Evolutionary conservation across 495 filamentous ascomycete genomes (phyloP), one percentile per base, ranked within the genome.

Genomic region (Penicillium alfredii): DNA sequence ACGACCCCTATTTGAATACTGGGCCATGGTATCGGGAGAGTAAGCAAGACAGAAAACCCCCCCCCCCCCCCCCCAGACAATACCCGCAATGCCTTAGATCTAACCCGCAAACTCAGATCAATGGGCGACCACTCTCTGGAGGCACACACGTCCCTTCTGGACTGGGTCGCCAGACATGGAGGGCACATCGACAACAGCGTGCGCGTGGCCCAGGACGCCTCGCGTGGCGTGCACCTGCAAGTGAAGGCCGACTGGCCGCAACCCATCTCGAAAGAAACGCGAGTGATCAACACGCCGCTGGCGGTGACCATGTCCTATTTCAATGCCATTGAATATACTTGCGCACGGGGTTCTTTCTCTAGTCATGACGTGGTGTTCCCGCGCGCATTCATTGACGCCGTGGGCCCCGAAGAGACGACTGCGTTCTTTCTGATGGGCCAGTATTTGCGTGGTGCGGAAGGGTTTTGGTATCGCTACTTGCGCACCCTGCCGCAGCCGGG

Each of bases 381-480:
- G 8, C 46, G 36, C 3, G 23, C 40, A 15, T 66, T 68, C 33
- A 52, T 71, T 22, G 55, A 67, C 10, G 38, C 46, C 12, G 51
- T 64, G 10, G 63, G 61, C 0, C 39, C 42, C 1, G 63, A 67
- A 28, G 64, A 71, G 36, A 57, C 58, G 4, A 47, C 51, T 12
- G 54, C 60, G 0, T 74, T 82, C 44, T 78, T 81, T 45, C 60
- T 85, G 0, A 68, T 78, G 35, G 63, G 73, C 14, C 74, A 85
- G 47, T 67, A 65, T 45, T 43, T 78, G 22, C 53, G 69, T 5
- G 63, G 59, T 1, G 22, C 55, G 10, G 37, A 61, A n/a, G 70
- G 74, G 1, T 76, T 74, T 40, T 85, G 81, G 81, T 64, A 56
- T 48, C 76, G 78, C 3, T 85, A 84, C 55, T 49, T 84, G 10